Base-by-base conservation (phyloP, 2,329 filamentous ascomycete genomes). In the Tricladium varicosporioides region DNA sequence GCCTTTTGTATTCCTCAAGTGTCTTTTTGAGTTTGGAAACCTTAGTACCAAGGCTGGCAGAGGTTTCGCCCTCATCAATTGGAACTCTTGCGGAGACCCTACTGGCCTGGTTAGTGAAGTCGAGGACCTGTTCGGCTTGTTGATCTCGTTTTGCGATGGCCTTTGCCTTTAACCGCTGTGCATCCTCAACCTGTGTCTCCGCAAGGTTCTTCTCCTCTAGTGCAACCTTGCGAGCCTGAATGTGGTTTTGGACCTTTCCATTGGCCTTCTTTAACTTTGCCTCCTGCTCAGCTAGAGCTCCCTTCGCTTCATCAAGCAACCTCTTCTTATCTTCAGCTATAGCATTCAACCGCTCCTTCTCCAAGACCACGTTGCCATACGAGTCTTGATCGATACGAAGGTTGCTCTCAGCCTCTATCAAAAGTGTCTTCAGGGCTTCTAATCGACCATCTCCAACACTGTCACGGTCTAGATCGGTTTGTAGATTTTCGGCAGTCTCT, bases 361-460 rank as follows among this genome's bases (percentile, higher is more conserved):
- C 72, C 33, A 82, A 62, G 31, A 61, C 73, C 62, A 83, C 72
- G 52, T 77, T 75, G 16, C 80, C 83, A 61, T 81, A 86, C 57
- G 85, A 79, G 11, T 73, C 67, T 68, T 85, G 80, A 22, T 81
- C 75, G 48, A 80, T 76, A 1, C 78, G 73, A 18, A 75, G 67
- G 43, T 75, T 68, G 11, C 73, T 71, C 60, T 79, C 71, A 2
- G 71, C 70, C 7, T 85, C 82, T 55, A 76, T 73, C 1, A 95
- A 78, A 48, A 83, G 76, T 14, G 76, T 72, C 54, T 80, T 80
- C 1, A 91, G 75, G 11, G 75, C 74, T 47, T 85, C 80, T 1
- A 93, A 75, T 52, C 80, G 79, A 49, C 83, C 86, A 67, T 91
- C 90, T 54, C 85, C 83, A 2, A 87, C 86, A 58, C 89, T 81